Evolutionary conservation across 2,329 filamentous ascomycete genomes (phyloP), one percentile per base, ranked within the genome.

Genomic region (Aspergillus hiratsukae): DNA sequence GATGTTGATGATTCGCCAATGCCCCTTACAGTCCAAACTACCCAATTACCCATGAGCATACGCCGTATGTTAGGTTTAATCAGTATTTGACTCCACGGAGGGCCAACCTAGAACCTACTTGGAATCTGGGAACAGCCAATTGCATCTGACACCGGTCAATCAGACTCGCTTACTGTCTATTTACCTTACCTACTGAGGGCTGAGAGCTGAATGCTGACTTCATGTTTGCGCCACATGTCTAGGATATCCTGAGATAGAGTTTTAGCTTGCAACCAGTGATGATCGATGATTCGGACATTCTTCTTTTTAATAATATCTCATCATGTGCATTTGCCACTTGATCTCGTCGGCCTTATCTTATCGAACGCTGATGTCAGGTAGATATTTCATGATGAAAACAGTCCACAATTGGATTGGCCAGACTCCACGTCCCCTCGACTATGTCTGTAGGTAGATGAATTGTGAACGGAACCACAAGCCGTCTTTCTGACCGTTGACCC

Each of bases 181-280:
- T 46, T 10, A 7, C 21, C 23, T 23, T 35, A 35, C 11, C 29
- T 35, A 17, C 31, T 7, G 4, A 17, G 31, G 14, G 31, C 31
- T 35, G 31, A 17, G 31, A 3, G 31, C 31, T 37, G 31, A n/a
- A 17, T 17, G 23, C 51, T 61, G 59, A 61, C 59, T 58, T 59
- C 55, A 57, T 59, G 3, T 17, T 53, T 59, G 53, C 57, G 51
- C 59, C 57, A 59, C 55, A 37, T 31, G 17, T 8, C 49, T 37
- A 37, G 49, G 23, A 23, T 21, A 17, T 14, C 5, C 28, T 25
- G 23, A 48, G 14, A 46, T 40, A 46, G 45, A 27, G 29, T 28
- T 48, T 25, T 11, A 46, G 53, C 37, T 45, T 28, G 25, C 31
- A n/a, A 37, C 17, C n/a, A 7, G 11, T 46, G 43, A 25, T 14